Evolutionary conservation across 2,329 filamentous ascomycete genomes (phyloP).

Genomic region (Aspergillus fumigatus): DNA sequence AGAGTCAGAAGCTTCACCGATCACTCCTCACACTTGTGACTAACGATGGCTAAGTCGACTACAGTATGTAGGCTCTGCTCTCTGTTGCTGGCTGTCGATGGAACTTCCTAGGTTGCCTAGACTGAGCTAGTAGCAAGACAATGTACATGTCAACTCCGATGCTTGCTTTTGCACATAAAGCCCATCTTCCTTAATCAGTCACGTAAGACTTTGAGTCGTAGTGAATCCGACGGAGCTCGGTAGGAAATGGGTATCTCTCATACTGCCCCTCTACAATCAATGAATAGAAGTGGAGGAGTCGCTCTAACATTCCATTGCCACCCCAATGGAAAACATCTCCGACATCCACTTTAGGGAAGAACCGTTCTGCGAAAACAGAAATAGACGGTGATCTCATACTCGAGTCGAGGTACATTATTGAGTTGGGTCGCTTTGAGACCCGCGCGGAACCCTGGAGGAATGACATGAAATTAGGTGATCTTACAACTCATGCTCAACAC

Average conservation of each 20-base stretch:
- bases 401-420: neutral
- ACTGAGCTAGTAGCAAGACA: too few relatives aligned
- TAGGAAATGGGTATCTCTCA: neutral
- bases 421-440: neutral
- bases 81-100: too few relatives aligned
- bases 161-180: too few relatives aligned
- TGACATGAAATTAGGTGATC: neutral
- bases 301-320: neutral
- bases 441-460: neutral
- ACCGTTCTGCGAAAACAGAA: neutral
- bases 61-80: too few relatives aligned
- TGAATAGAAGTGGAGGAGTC: neutral
- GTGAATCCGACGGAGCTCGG: neutral
- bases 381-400: neutral
- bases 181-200: too few relatives aligned
- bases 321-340: neutral
- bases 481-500: neutral
- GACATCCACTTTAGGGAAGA: neutral
- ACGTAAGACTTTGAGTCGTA: too few relatives aligned
- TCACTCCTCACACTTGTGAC: neutral
- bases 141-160: too few relatives aligned
- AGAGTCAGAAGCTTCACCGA: neutral
- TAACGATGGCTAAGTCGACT: neutral
- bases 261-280: neutral
- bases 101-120: too few relatives aligned